Evolutionary conservation across 2,329 filamentous ascomycete genomes (phyloP), one percentile per base, ranked within the genome.

Genomic region (Phyllosticta paracitricarpa): DNA sequence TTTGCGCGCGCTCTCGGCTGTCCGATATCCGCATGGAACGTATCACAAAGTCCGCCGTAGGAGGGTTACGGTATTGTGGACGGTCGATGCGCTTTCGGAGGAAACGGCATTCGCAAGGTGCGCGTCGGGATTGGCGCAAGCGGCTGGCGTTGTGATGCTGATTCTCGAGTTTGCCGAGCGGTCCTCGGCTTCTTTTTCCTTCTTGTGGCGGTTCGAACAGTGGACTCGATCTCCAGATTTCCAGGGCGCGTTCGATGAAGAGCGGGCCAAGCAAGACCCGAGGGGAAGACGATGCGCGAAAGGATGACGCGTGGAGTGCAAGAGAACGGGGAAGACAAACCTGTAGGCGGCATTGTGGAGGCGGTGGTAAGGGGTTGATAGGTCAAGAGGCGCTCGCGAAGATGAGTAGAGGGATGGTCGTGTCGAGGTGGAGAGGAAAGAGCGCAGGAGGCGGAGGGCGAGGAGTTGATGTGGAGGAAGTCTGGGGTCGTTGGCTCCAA

Each of bases 341-440:
- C 58, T 56, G 58, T 51, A n/a, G 58, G 58, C 12, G 58, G 58
- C 58, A 61, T 61, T 26, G 12, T 26, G 35, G 10, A n/a, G 40
- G 14, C 40, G 3, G 6, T 48, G 12, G 40, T 17, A 6, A 19
- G 6, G 14, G 7, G 40, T 7, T 48, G 40, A 17, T 48, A 2
- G 40, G 17, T 48, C 14, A 48, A n/a, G 4, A 19, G 17, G 40
- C 4, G 40, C 3, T 48, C 40, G 40, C 14, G 17, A 48, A 4
- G 17, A 7, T 17, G 40, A n/a, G n/a, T 3, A n/a, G 7, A 48
- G 40, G 14, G 40, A 48, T 48, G 14, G 6, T 48, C 14, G 14
- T n/a, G 40, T 48, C 14, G 40, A 48, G 33, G 40, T 19, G 40
- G 40, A 48, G 40, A 48, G 40, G n/a, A n/a, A 48, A n/a, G 2